Evolutionary conservation across 2,329 filamentous ascomycete species (phyloP), one percentile per base, ranked within the genome.

Genomic region (Paraconiothyrium sp.): DNA sequence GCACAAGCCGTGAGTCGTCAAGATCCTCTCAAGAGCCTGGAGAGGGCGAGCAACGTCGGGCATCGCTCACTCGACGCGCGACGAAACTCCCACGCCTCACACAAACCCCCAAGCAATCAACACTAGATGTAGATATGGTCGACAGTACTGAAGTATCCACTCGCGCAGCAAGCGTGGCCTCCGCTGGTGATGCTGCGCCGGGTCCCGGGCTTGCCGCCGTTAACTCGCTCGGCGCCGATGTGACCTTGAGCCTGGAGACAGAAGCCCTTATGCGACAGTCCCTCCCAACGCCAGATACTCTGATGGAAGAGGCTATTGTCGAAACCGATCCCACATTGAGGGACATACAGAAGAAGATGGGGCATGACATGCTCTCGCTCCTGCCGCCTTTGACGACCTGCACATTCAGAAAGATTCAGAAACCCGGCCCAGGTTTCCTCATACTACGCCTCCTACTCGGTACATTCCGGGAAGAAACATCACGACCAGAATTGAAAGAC

Each of bases 401-500:
- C 39, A 54, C 48, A 4, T 62, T 62, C 51, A 52, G 52, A 22
- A 37, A 52, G 4, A 43, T 58, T 20, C 37, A 44, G 35, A 46
- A n/a, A 13, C 37, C 10, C 1, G 50, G 56, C 16, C 34, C 51
- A 13, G 56, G 55, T n/a, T 55, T 50, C 24, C 51, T 62, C 14
- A 22, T n/a, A 14, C 13, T 62, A 11, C 60, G 55, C 30, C 35
- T 62, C 8, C 50, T 58, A 6, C 39, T 62, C 7, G 60, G 60
- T 13, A 54, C 49, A 30, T 35, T 54, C 35, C 57, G 24, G 2
- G 30, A 55, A 11, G 22, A 32, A 2, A 46, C 30, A 20, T 22
- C 44, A 9, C 24, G 41, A 24, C 39, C 39, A n/a, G 24, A 50
- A 4, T 50, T 62, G n/a, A 35, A 44, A 14, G 50, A 37, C 27